Percentiles rank a stretch among this genome's conserved stretches.
Evolutionary conservation across 345 rosid species (phyloP).

Genomic region (Salix dunnii): DNA sequence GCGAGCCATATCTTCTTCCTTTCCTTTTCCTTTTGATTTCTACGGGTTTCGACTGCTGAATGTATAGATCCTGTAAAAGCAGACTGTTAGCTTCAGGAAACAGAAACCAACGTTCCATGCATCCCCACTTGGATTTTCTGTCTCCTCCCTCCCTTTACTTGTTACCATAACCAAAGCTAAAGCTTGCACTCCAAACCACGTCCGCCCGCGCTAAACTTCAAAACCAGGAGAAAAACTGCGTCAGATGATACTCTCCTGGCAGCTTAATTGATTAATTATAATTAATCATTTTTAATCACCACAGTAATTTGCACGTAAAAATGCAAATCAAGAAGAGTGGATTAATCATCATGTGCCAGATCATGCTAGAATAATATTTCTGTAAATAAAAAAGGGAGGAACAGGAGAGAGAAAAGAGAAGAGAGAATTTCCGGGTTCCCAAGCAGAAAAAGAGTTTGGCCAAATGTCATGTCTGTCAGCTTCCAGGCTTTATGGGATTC

Average conservation of each 20-base stretch:
- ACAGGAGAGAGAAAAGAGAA: neutral
- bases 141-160: constrained; percentile 8
- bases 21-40: constrained; percentile 7
- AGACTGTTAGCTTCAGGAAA: constrained; percentile 17
- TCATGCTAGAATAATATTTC: neutral
- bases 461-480: constrained; percentile 24
- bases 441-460: constrained; percentile 11
- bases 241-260: neutral
- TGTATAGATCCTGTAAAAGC: constrained; percentile 3
- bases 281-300: too few species aligned
- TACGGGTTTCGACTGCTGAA: constrained; percentile 1
- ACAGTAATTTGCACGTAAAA: too few species aligned
- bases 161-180: neutral
- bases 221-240: neutral
- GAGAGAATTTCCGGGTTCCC: constrained; percentile 15
- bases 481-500: constrained; percentile 34
- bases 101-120: constrained; percentile 19
- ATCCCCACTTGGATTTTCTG: constrained; percentile 31
- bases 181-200: neutral
- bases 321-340: too few species aligned
- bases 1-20: constrained; percentile 2
- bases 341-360: too few species aligned
- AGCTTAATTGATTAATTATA: too few species aligned
- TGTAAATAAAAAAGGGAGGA: neutral
- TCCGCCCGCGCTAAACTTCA: neutral